Percentiles rank a stretch among this genome's conserved stretches.
phyloP scores from a whole-genome alignment of 768 basidiomycete genomes.

The Tremella fuciformis region DNA sequence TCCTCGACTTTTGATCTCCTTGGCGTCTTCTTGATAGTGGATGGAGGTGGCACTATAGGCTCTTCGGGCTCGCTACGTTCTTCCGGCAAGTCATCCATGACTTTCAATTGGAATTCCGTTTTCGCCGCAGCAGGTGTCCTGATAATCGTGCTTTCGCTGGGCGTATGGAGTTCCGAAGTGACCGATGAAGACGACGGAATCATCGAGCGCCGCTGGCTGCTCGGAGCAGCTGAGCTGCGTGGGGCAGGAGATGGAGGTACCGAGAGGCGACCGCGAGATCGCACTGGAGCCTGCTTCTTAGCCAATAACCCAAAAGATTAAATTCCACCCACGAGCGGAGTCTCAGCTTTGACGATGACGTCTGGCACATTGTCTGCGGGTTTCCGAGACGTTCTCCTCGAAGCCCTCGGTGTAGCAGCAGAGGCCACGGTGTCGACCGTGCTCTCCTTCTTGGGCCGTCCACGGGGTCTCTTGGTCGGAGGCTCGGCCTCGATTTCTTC shows the following conservation, averaged over 20 bases:
- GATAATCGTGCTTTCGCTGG: constrained; percentile 3
- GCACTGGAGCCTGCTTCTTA: no score
- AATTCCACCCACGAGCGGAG: background rate
- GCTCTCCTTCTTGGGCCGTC: constrained; percentile 13
- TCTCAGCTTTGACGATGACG: constrained; percentile 13
- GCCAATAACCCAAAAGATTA: background rate
- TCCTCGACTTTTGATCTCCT: constrained; percentile 29
- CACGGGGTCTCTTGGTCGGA: constrained; percentile 12
- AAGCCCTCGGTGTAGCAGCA: background rate
- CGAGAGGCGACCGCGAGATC: background rate
- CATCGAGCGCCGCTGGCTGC: constrained; percentile 14
- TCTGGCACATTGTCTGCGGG: constrained; percentile 16
- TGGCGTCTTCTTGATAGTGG: constrained; percentile 26
- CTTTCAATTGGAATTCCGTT: constrained; percentile 4
- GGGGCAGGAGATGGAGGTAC: constrained; percentile 7
- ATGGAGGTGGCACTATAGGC: constrained; percentile 5
- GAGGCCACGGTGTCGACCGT: constrained; percentile 1
- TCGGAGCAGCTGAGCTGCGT: constrained; percentile 18
- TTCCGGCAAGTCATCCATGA: constrained; percentile 24
- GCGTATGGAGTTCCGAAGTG: background rate
- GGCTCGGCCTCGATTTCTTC: background rate
- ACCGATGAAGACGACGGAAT: constrained; percentile 17
- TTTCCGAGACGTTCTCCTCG: background rate
- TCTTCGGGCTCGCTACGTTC: constrained; percentile 18
- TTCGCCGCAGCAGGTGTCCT: background rate